Percentiles rank a stretch among this genome's conserved stretches.
These are phyloP conservation scores for Monosporascus sp. DNA, from an alignment of 2,329 filamentous ascomycete genomes.

Conservation along the genomic window DNA sequence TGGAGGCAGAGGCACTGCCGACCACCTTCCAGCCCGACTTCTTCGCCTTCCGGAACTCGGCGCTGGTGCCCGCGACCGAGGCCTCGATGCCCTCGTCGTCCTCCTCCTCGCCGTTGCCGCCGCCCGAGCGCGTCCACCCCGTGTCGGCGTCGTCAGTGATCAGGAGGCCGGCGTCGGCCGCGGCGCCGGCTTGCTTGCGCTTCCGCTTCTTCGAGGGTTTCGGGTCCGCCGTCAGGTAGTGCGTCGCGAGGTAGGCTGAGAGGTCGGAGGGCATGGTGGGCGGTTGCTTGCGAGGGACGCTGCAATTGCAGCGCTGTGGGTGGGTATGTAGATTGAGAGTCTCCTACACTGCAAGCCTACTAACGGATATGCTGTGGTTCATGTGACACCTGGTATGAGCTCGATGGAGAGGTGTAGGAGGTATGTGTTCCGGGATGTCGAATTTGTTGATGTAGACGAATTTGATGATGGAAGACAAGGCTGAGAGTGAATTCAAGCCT, in stretches of 20 bases:
- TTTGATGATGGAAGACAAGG: too few relatives aligned
- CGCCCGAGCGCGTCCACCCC: slow-evolving; percentile 43
- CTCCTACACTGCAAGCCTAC: too few relatives aligned
- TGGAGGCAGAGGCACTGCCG: slow-evolving; percentile 34
- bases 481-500: too few relatives aligned
- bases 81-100: slow-evolving; percentile 50
- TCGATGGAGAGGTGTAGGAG: too few relatives aligned
- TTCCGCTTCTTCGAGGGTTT: slow-evolving; percentile 60
- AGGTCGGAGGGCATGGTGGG: slow-evolving; percentile 53
- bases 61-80: slow-evolving; percentile 44
- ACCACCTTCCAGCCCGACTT: slow-evolving; percentile 78
- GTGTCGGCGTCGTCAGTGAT: slow-evolving; percentile 61
- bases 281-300: too few relatives aligned
- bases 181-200: slow-evolving; percentile 44
- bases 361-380: too few relatives aligned
- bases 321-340: too few relatives aligned
- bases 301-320: too few relatives aligned
- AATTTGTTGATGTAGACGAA: too few relatives aligned
- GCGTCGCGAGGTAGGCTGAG: slow-evolving; percentile 82
- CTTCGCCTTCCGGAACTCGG: slow-evolving; percentile 68
- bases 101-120: slow-evolving; percentile 44
- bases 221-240: slow-evolving; percentile 67
- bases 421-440: too few relatives aligned
- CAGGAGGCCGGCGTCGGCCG: slow-evolving; percentile 45
- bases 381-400: too few relatives aligned